Evolutionary conservation across 2,329 filamentous ascomycete species (phyloP).

Genomic region (Chaetomium olivaceum): DNA sequence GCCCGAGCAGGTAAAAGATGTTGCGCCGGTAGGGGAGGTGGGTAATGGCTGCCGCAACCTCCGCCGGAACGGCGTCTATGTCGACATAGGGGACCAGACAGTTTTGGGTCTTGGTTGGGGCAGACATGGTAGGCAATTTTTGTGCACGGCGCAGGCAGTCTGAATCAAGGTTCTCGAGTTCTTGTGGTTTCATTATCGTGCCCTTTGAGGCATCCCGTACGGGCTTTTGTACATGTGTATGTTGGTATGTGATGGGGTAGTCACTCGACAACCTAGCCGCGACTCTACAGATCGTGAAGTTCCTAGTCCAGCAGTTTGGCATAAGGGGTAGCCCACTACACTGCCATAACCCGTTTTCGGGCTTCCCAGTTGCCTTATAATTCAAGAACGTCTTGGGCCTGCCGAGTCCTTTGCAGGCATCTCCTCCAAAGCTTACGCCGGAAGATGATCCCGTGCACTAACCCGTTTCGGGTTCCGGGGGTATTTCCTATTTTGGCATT

Average conservation of each 20-base stretch:
- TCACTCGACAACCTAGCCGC: neutral
- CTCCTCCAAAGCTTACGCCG: no score
- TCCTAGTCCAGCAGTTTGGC: neutral
- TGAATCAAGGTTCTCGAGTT: neutral
- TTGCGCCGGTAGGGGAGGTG: neutral
- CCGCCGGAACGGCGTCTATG: neutral
- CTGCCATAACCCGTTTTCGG: neutral
- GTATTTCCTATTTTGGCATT: neutral
- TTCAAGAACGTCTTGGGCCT: neutral
- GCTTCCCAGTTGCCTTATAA: neutral
- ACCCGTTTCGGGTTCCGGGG: neutral
- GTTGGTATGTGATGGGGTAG: neutral
- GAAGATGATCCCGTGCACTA: neutral
- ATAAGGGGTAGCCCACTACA: neutral
- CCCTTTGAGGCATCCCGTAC: neutral
- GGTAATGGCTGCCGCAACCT: neutral
- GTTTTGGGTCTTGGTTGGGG: neutral
- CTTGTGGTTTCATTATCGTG: neutral
- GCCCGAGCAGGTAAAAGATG: slow-evolving; percentile 2
- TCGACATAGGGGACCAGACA: neutral
- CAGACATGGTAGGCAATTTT: neutral
- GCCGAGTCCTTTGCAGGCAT: neutral
- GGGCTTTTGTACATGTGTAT: neutral
- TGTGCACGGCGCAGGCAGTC: neutral
- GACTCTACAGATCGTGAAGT: neutral